These are phyloP conservation scores for Neoarthrinium moseri DNA, from an alignment of 2,329 filamentous ascomycete species.

Conservation along the genomic window DNA sequence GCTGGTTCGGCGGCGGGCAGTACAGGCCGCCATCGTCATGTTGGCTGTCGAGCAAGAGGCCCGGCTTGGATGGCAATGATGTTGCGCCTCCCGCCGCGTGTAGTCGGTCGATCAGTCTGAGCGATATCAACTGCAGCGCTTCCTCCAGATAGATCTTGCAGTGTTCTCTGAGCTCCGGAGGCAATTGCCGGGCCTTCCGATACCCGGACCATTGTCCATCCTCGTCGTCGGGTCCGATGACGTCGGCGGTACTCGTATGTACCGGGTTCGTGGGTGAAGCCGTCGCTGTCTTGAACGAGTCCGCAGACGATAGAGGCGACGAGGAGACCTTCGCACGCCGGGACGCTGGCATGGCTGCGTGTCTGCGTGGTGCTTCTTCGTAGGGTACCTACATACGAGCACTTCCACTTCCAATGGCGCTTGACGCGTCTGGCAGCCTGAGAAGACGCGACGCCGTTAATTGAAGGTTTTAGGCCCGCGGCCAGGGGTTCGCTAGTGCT, in stretches of 20 bases:
- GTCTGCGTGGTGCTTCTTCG: no score
- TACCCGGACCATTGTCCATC: conserved; percentile 35
- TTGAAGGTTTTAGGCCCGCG: background rate
- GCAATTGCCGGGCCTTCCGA: conserved; percentile 53
- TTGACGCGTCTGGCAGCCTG: background rate
- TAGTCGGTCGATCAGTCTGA: conserved; percentile 64
- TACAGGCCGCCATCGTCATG: conserved; percentile 34
- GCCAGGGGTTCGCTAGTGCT: background rate
- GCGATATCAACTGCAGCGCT: conserved; percentile 60
- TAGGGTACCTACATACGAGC: background rate
- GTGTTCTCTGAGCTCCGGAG: conserved; percentile 64
- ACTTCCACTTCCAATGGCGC: no score
- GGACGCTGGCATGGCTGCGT: conserved; percentile 14
- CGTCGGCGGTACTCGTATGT: conserved; percentile 15
- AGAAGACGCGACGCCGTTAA: background rate
- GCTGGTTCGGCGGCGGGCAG: conserved; percentile 68
- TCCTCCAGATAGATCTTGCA: conserved; percentile 75
- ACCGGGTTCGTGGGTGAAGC: conserved; percentile 15
- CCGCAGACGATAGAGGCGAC: conserved; percentile 19
- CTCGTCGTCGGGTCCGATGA: conserved; percentile 19
- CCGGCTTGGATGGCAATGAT: background rate
- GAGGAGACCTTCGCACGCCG: conserved; percentile 9
- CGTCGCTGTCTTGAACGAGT: conserved; percentile 22
- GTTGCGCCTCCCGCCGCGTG: conserved; percentile 47
- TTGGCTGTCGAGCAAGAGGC: conserved; percentile 4